Conservation (phyloP, 352 stramenopile genomes). For the Globisporangium polare region DNA sequence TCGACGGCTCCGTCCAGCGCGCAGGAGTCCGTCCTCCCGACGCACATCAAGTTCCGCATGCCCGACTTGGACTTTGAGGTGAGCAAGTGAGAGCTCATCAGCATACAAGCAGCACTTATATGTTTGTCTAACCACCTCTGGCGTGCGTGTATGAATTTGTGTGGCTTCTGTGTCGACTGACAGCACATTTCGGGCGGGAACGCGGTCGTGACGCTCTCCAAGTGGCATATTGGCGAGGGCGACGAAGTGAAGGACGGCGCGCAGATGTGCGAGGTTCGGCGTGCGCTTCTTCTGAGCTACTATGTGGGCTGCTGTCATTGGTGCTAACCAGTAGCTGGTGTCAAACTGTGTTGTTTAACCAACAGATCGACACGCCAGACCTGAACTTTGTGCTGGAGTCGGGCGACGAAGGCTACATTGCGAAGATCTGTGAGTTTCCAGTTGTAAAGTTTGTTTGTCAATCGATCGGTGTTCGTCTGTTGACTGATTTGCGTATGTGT, state of each 20-base stretch:
- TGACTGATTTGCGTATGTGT: too few relatives aligned
- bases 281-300: neutral
- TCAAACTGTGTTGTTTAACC: too few relatives aligned
- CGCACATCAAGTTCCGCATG: constrained; percentile 87
- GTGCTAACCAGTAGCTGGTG: neutral
- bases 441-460: too few relatives aligned
- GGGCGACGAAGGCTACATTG: constrained; percentile 77
- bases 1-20: neutral
- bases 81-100: neutral
- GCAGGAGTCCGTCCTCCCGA: constrained; percentile 29
- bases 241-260: constrained; percentile 56
- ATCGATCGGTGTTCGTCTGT: too few relatives aligned
- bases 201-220: constrained; percentile 58
- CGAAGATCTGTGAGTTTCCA: constrained; percentile 20
- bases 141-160: neutral
- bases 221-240: constrained; percentile 74
- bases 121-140: neutral
- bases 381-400: constrained; percentile 75
- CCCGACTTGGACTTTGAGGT: constrained; percentile 83
- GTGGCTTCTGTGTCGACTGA: neutral
- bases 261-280: constrained; percentile 69
- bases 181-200: constrained; percentile 56
- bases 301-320: neutral
- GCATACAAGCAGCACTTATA: too few relatives aligned
- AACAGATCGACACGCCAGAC: constrained; percentile 84